phyloP scores from a whole-genome alignment of 148 eudicot species.

The Hydrangea macrophylla region DNA sequence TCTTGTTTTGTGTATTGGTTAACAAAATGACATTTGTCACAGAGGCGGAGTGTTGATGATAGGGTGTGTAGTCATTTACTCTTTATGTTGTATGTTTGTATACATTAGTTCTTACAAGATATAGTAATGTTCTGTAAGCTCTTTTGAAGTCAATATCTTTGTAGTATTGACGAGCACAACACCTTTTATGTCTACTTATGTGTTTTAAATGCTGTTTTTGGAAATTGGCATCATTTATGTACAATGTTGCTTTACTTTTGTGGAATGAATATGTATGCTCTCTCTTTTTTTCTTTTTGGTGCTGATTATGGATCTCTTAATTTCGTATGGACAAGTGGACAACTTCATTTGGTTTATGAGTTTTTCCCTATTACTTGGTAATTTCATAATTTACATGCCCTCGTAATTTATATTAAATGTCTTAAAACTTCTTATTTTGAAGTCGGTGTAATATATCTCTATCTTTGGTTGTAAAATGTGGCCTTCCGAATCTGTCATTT shows the following conservation, averaged over 20 bases:
- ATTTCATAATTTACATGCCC: not conserved
- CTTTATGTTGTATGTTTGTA: not conserved
- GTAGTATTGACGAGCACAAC: not conserved
- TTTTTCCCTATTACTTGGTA: not conserved
- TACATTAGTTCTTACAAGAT: no score
- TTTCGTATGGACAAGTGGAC: not conserved
- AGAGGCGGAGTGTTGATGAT: not conserved
- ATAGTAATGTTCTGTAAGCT: no score
- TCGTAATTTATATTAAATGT: not conserved
- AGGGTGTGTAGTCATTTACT: not conserved
- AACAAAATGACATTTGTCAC: no score
- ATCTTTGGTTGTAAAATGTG: not conserved
- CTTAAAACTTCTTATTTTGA: not conserved
- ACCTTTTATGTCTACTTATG: not conserved
- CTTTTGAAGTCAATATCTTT: not conserved
- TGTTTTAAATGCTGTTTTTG: not conserved
- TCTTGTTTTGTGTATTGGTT: not conserved
- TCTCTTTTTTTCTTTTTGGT: not conserved
- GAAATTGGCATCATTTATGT: no score
- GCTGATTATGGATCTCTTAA: not conserved
- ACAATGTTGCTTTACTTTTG: no score
- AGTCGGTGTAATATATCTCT: conserved; percentile 6
- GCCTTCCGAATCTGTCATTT: not conserved
- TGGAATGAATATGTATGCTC: no score
- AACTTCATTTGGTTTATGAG: not conserved